Evolutionary conservation across 805 yeast genomes (phyloP), one percentile per base, ranked within the genome.

Genomic region (Kluyveromyces nonfermentans): DNA sequence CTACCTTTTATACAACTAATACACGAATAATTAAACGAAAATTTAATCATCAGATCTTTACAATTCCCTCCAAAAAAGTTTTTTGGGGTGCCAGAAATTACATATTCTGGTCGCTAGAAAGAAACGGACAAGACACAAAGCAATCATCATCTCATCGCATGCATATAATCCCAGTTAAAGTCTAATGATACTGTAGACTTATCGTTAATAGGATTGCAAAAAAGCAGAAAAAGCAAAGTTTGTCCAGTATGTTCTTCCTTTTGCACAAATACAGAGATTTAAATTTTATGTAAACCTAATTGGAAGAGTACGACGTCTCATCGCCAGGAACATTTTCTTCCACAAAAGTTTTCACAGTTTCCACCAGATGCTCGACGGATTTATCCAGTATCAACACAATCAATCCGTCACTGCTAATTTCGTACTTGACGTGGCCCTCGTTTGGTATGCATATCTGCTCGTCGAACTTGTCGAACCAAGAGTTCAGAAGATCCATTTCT

Each of bases 391-490:
- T 50, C 20, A 63, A 44, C 1, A 63, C 59, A 33, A 63, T 62
- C 31, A 63, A 45, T 22, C 68, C 68, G 46, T 63, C 68, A 43
- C 65, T 63, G 28, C 60, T 63, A 38, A 63, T 63, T 43, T 63
- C 68, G 43, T 63, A 63, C 35, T 63, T 63, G 34, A 63, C 60
- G 49, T 59, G 61, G 10, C 67, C 66, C 46, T 63, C 68, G 41
- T 63, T 62, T 40, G 66, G 66, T 52, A 63, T 62, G 45, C 65
- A 63, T 18, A 63, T 60, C 21, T 57, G 55, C 33, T 54, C 61
- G 48, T 59, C 70, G 51, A 66, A 55, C 41, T 56, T 59, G 47
- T 62, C 67, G 48, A 63, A 63, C 66, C 67, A 62, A 18, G 46
- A 42, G 32, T 63, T 62, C 28, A 63, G 46, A 4, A 44, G 45